These are phyloP conservation scores for Dendrobium huoshanense DNA, from an alignment of 106 monocot genomes.

Conservation along the genomic window DNA sequence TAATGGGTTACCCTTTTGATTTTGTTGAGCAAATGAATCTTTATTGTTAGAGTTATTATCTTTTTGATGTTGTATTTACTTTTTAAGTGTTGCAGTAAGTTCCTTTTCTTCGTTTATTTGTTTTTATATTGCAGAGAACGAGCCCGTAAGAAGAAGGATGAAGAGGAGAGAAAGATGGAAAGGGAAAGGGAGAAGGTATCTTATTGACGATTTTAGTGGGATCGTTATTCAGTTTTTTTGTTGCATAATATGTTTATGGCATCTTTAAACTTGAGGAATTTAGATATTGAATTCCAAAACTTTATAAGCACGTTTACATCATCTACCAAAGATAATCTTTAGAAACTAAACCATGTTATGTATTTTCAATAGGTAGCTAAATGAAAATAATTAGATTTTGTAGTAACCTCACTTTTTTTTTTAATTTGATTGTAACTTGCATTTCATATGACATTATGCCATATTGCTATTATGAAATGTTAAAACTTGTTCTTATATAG, in stretches of 20 bases:
- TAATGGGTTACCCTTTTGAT: not conserved
- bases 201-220: not conserved
- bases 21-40: not conserved
- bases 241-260: not conserved
- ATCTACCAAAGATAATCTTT: not conserved
- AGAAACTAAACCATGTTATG: not conserved
- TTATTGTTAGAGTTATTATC: not conserved
- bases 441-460: not conserved
- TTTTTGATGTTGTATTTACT: not conserved
- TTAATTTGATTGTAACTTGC: not conserved
- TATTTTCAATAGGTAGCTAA: not conserved
- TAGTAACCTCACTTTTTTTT: not conserved
- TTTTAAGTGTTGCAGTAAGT: not conserved
- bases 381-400: not conserved
- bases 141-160: constrained; percentile 95
- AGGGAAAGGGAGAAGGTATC: constrained; percentile 94
- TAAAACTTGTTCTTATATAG: not conserved
- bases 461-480: not conserved
- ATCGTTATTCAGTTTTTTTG: not conserved
- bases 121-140: constrained; percentile 54
- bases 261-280: not conserved
- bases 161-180: constrained; percentile 90
- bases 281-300: not conserved
- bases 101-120: not conserved
- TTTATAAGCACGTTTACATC: not conserved